phyloP scores from a whole-genome alignment of 2,329 filamentous ascomycete species.

The Penicillium sp. region DNA sequence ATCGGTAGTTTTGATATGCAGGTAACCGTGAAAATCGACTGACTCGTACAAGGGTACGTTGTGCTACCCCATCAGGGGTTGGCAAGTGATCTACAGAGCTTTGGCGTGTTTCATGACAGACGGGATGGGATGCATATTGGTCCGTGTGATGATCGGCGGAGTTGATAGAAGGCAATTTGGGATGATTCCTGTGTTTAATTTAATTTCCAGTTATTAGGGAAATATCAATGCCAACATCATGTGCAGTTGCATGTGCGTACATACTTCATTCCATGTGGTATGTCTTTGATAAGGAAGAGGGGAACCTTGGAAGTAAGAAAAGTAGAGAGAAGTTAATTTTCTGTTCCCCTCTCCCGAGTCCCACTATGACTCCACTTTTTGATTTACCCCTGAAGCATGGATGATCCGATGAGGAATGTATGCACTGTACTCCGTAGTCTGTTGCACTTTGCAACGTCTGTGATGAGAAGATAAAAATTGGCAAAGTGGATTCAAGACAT shows the following conservation, averaged over 20 bases:
- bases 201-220: no score
- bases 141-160: constrained; percentile 19
- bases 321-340: no score
- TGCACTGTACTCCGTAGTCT: no score
- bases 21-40: not conserved
- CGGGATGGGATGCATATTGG: constrained; percentile 21
- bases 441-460: not conserved
- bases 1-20: constrained; percentile 4
- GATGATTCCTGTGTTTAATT: no score
- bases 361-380: constrained; percentile 20
- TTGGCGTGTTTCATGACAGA: constrained; percentile 23
- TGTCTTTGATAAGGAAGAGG: not conserved
- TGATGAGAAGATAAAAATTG: not conserved
- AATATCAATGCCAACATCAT: not conserved
- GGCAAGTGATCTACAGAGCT: constrained; percentile 20
- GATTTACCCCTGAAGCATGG: constrained; percentile 27
- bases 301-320: no score
- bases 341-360: not conserved
- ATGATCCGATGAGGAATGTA: constrained; percentile 22
- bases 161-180: not conserved
- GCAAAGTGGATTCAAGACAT: constrained; percentile 8
- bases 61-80: constrained; percentile 3
- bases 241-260: constrained; percentile 3
- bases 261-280: not conserved
- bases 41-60: not conserved